phyloP scores from a whole-genome alignment of 2,329 filamentous ascomycete genomes.

The Pseudopyricularia cyperi region DNA sequence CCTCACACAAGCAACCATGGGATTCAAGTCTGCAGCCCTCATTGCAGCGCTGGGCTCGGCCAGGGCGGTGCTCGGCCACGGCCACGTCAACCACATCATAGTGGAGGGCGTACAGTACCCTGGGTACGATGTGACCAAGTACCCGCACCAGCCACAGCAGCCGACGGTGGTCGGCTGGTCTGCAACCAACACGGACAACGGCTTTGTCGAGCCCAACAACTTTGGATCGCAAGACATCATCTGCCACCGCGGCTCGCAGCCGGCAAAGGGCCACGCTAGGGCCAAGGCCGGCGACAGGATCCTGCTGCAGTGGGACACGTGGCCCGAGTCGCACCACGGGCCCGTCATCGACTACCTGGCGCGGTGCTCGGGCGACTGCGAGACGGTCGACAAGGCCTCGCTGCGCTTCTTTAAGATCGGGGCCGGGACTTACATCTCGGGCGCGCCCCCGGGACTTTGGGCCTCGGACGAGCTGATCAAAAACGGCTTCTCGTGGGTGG shows the following conservation, averaged over 20 bases:
- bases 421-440: conserved; percentile 13
- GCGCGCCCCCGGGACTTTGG: conserved; percentile 17
- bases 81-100: conserved; percentile 21
- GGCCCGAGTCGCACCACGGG: conserved; percentile 30
- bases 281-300: conserved; percentile 26
- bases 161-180: conserved; percentile 27
- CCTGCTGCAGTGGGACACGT: conserved; percentile 25
- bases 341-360: conserved; percentile 54
- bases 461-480: conserved; percentile 28
- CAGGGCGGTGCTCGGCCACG: conserved; percentile 33
- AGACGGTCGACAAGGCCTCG: conserved; percentile 8
- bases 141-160: conserved; percentile 21
- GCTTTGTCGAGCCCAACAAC: conserved; percentile 31
- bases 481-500: conserved; percentile 35
- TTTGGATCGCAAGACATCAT: conserved; percentile 28
- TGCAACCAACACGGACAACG: conserved; percentile 30
- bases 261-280: conserved; percentile 22
- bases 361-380: conserved; percentile 6
- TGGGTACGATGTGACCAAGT: conserved; percentile 24
- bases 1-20: not conserved
- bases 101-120: conserved; percentile 51
- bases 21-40: not conserved
- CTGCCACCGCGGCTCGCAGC: conserved; percentile 27
- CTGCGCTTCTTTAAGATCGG: conserved; percentile 10
- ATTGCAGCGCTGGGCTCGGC: conserved; percentile 26